Base-by-base conservation (phyloP, 257 asterid genomes). In the Scutellaria barbata region DNA sequence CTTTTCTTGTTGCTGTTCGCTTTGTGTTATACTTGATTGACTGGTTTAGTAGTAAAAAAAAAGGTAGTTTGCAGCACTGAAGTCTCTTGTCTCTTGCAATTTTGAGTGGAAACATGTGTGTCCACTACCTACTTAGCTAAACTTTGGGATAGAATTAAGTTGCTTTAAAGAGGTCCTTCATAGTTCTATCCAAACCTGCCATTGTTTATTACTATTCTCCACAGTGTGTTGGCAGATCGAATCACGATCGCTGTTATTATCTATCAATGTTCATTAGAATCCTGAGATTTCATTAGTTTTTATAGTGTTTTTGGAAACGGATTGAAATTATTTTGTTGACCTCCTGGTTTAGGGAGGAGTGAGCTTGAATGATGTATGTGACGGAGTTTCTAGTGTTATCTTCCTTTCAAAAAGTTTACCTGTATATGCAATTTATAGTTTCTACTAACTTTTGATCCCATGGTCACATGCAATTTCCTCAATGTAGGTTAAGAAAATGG, bases 401-500 rank as follows among this genome's bases (percentile, higher is more conserved):
- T 30, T 39, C 37, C 10, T 54, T 11, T 63, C 14, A 6, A 18
- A 71, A 42, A 22, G 35, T 45, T 40, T 37, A 57, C 43, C 33
- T 53, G 37, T 45, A 46, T 59, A 47, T 42, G 54, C 71, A 39
- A 59, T 14, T 40, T 9, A 12, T 55, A 8, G 33, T 66, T 51
- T 46, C 48, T 54, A 12, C 33, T 10, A 42, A 61, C 57, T 63
- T 63, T 58, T 57, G 63, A 71, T 40, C 35, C 12, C 17, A 63
- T 51, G 43, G 17, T 75, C 35, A 57, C 60, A 37, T 75, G 52
- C 35, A 20, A 48, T 74, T 74, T 62, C 69, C 62, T 80, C 59
- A 69, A 48, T 18, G 10, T 69, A 94, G 99, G 92, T 94, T 58
- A 82, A 66, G 68, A 94, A 94, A 80, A 45, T 91, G 63, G 98